A percentile compares a stretch with the other conserved stretches of the same genome.
phyloP scores from a whole-genome alignment of 352 stramenopile species.

The Phytophthora lateralis region DNA sequence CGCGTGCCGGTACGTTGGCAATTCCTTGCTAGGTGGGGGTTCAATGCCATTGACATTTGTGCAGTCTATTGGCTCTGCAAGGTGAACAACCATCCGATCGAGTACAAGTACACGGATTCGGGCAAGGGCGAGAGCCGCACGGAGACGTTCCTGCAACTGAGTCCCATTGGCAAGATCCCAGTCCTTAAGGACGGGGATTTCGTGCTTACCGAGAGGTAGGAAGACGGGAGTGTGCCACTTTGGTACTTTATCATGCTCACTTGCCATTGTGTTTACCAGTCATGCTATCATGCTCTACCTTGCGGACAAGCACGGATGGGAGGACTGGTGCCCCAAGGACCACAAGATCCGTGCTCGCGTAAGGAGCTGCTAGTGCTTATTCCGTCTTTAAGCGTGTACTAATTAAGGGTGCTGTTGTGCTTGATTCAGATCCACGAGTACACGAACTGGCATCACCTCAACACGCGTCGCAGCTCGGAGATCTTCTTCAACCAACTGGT shows the following conservation, averaged over 20 bases:
- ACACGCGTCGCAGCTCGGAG: conserved; percentile 61
- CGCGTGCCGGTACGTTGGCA: conserved; percentile 45
- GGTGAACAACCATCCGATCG: conserved; percentile 63
- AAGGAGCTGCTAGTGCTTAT: conserved; percentile 7
- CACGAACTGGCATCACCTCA: conserved; percentile 82
- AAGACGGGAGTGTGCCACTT: not conserved
- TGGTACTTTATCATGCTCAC: not conserved
- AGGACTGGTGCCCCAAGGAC: conserved; percentile 63
- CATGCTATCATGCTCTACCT: conserved; percentile 82
- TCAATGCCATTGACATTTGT: not conserved
- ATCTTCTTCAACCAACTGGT: conserved; percentile 73
- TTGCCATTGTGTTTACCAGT: conserved; percentile 24
- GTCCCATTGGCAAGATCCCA: conserved; percentile 70
- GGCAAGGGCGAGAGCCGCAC: conserved; percentile 59
- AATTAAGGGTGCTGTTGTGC: not conserved
- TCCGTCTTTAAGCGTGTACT: not conserved
- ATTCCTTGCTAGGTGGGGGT: not conserved
- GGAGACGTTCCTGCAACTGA: conserved; percentile 57
- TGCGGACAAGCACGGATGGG: conserved; percentile 69
- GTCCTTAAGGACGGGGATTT: conserved; percentile 75
- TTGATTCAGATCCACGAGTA: conserved; percentile 72
- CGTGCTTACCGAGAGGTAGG: conserved; percentile 65
- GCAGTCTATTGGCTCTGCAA: conserved; percentile 77
- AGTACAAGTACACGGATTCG: conserved; percentile 62
- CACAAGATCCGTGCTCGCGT: conserved; percentile 67